Conservation (phyloP, 768 basidiomycete species). For the Epithele typhae region DNA sequence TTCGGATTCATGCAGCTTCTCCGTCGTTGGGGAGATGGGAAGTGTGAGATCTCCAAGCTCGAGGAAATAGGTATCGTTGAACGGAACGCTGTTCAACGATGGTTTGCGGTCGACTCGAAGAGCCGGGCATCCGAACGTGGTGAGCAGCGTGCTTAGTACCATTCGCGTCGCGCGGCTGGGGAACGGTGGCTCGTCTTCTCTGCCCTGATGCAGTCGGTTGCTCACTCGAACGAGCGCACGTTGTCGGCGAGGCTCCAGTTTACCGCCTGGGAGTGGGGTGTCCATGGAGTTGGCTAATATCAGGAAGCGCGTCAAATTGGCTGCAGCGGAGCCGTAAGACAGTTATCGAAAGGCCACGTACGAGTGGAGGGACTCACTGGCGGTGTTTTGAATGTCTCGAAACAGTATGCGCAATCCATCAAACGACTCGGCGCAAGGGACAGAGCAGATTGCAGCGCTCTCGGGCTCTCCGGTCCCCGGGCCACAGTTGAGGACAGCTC, state of each 20-base stretch:
- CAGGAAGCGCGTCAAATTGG: constrained; percentile 69
- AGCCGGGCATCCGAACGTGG: constrained; percentile 38
- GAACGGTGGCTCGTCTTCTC: constrained; percentile 6
- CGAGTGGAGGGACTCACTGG: constrained; percentile 32
- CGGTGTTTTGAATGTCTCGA: constrained; percentile 61
- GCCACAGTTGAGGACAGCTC: constrained; percentile 34
- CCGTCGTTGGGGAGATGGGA: not conserved
- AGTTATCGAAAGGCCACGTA: not conserved
- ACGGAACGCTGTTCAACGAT: constrained; percentile 38
- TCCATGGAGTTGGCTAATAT: constrained; percentile 41
- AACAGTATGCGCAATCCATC: constrained; percentile 56
- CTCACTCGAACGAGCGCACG: constrained; percentile 39
- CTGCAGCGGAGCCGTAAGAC: constrained; percentile 38
- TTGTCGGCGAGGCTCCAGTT: constrained; percentile 9
- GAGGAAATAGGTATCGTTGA: constrained; percentile 60
- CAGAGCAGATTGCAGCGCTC: constrained; percentile 74
- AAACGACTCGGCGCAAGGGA: constrained; percentile 55
- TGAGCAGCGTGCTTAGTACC: constrained; percentile 26
- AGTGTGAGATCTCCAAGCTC: constrained; percentile 40
- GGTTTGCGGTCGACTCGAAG: constrained; percentile 66
- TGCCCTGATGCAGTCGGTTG: constrained; percentile 6
- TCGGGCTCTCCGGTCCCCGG: constrained; percentile 38
- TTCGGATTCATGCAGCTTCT: constrained; percentile 4
- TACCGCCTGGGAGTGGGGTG: constrained; percentile 22
- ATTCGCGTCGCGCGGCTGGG: constrained; percentile 2